Conservation (phyloP, 225 moss, liverwort and hornwort species). For the Climacium dendroides region DNA sequence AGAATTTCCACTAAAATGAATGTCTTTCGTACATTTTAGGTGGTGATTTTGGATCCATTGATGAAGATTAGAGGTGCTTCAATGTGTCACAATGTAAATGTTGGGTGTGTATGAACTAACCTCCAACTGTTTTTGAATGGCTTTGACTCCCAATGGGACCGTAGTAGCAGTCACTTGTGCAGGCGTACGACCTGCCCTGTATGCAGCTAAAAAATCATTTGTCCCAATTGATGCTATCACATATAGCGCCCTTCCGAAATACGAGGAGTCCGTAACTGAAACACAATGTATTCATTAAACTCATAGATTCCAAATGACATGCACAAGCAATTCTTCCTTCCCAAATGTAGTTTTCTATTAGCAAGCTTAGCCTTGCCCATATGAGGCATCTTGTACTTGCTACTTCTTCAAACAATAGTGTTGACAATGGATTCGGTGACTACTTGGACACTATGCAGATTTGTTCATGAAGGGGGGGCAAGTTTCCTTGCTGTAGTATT, state of each 20-base stretch:
- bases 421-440: too few species aligned
- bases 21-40: not conserved
- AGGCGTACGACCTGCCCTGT: not conserved
- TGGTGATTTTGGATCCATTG: not conserved
- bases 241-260: not conserved
- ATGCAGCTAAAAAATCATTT: constrained; percentile 10
- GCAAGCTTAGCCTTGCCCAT: too few species aligned
- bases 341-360: not conserved
- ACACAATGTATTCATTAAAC: not conserved
- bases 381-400: too few species aligned
- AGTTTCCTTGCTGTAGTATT: too few species aligned
- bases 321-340: not conserved
- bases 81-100: not conserved
- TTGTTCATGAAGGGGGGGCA: too few species aligned
- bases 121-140: not conserved
- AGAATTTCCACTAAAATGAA: not conserved
- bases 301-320: not conserved
- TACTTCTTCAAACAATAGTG: too few species aligned
- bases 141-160: not conserved
- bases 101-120: not conserved
- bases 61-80: not conserved
- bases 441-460: too few species aligned
- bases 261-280: not conserved
- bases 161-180: not conserved
- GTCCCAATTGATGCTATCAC: constrained; percentile 6